Percentiles rank a stretch among this genome's conserved stretches.
Evolutionary conservation across 139 green algal genomes (phyloP).

Genomic region (Microglena sp.): DNA sequence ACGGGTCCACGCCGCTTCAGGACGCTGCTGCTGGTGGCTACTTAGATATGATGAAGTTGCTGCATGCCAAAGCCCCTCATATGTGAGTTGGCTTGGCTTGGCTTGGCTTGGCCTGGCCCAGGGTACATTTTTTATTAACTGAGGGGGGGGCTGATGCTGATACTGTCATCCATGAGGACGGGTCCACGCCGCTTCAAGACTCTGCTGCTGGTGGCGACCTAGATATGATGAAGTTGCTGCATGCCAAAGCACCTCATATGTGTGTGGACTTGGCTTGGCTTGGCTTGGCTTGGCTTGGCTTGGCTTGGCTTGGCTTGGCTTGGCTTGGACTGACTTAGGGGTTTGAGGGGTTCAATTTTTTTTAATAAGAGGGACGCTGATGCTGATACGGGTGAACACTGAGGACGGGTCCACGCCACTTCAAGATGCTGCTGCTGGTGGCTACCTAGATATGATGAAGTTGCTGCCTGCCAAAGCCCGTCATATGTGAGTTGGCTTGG

Average conservation of each 20-base stretch:
- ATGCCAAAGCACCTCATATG: slow-evolving; percentile 6
- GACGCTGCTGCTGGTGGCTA: slow-evolving; percentile 43
- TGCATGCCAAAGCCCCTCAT: slow-evolving; percentile 12
- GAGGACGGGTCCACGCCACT: slow-evolving; percentile 37
- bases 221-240: slow-evolving; percentile 26
- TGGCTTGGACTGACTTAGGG: too few relatives aligned
- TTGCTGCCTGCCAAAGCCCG: slow-evolving; percentile 18
- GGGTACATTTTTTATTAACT: not conserved
- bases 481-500: too few relatives aligned
- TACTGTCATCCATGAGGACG: slow-evolving; percentile 26
- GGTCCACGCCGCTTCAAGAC: slow-evolving; percentile 43
- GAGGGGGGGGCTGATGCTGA: not conserved
- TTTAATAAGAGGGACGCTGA: not conserved
- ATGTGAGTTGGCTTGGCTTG: not conserved
- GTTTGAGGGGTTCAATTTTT: too few relatives aligned
- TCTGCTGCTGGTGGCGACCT: slow-evolving; percentile 39
- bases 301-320: too few relatives aligned
- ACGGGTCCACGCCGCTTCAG: slow-evolving; percentile 46
- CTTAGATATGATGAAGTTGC: slow-evolving; percentile 24
- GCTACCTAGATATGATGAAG: slow-evolving; percentile 31
- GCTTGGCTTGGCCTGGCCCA: too few relatives aligned
- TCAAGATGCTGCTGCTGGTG: slow-evolving; percentile 42
- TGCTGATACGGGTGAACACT: slow-evolving; percentile 13
- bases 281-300: not conserved
- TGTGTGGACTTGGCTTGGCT: not conserved